Evolutionary conservation across 495 filamentous ascomycete genomes (phyloP), one percentile per base, ranked within the genome.

Genomic region (Echria macrotheca): DNA sequence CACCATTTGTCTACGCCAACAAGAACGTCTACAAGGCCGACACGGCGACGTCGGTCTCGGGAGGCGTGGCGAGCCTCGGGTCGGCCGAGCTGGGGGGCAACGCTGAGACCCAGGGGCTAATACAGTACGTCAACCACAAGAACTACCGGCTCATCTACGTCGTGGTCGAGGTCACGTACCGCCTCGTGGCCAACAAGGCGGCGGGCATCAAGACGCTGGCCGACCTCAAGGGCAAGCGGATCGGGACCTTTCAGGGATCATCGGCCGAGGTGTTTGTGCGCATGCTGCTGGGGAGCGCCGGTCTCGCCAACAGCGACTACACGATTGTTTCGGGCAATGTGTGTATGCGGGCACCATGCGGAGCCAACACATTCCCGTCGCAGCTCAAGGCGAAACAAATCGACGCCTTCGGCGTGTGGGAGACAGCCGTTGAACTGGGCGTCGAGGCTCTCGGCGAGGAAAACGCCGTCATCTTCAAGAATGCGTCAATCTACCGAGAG

Each of bases 351-450:
- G 59, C 58, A 19, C 71, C 71, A 5, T 75, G 71, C 55, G 66
- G 50, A 1, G 31, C 52, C 3, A 54, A 52, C 6, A 68, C 68
- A 0, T 59, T 72, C 25, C 71, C 71, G 11, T 31, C 42, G n/a
- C 61, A 64, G 69, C 48, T 75, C 24, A 50, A 49, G 33, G 36
- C 41, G 21, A 47, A 56, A 1, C 32, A 49, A 15, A 55, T 73
- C 40, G 69, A 75, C 52, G 71, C 68, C 5, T 64, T 72, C 39
- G 71, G 71, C 2, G 53, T 69, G 28, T 75, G 71, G 71, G 71
- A 73, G 54, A 66, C 71, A 6, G 58, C 65, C 3, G 65, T 69
- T 11, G 56, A 75, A 52, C 60, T 73, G 10, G 71, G 54, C 2
- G 58, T 59, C 26, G 40, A 65, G 7, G 60, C 62, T 1, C 39